phyloP scores from a whole-genome alignment of 306 rosid species.

The Urtica urens region DNA sequence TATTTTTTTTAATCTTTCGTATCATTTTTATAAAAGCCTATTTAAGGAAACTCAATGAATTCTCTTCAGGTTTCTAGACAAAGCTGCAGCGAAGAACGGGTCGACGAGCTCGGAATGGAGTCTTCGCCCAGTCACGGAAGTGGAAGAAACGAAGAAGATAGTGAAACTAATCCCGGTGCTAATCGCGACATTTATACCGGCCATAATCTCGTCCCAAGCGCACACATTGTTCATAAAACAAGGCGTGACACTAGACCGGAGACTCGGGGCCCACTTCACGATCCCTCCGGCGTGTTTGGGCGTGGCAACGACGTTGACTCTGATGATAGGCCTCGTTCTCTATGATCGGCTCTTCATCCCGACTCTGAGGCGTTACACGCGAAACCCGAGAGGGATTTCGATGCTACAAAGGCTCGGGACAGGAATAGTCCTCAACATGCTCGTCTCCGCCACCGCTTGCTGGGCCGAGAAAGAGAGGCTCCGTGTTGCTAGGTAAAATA shows the following conservation, averaged over 20 bases:
- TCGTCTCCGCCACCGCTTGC: conserved; percentile 32
- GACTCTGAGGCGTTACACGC: conserved; percentile 21
- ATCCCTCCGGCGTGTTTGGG: conserved; percentile 43
- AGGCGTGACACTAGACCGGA: conserved; percentile 46
- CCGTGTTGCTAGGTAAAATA: conserved; percentile 11
- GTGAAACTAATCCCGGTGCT: conserved; percentile 49
- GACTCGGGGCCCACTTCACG: conserved; percentile 41
- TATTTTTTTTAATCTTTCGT: no score
- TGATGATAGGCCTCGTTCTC: conserved; percentile 32
- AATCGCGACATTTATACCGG: conserved; percentile 38
- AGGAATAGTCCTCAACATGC: conserved; percentile 35
- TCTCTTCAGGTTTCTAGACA: conserved; percentile 75
- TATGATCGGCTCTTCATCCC: conserved; percentile 49
- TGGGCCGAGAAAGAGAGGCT: conserved; percentile 47
- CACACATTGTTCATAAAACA: conserved; percentile 48
- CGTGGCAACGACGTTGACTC: conserved; percentile 30
- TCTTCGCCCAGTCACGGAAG: conserved; percentile 54
- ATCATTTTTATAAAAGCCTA: no score
- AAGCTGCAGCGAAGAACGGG: conserved; percentile 37
- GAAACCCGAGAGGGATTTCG: conserved; percentile 61
- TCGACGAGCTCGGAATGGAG: conserved; percentile 40
- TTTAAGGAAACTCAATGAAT: no score
- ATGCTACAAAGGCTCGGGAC: conserved; percentile 55
- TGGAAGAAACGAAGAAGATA: conserved; percentile 74
- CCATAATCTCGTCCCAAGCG: conserved; percentile 23